A percentile compares a stretch with the other conserved stretches of the same genome.
These are phyloP conservation scores for Aspergillus coremiiformis DNA, from an alignment of 495 filamentous ascomycete genomes.

Conservation along the genomic window DNA sequence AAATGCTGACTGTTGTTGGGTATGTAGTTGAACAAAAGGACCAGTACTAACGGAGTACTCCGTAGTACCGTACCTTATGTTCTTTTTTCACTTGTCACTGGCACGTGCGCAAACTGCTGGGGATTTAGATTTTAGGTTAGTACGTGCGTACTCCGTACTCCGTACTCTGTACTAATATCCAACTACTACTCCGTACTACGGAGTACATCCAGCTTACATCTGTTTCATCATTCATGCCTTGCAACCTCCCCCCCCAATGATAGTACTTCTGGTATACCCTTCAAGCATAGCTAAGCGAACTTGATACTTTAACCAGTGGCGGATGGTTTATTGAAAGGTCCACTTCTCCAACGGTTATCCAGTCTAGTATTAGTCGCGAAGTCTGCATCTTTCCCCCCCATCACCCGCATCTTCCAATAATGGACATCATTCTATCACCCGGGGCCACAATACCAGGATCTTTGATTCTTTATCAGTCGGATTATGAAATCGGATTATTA, in stretches of 20 bases:
- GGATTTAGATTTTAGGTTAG: neutral
- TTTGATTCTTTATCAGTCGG: no score
- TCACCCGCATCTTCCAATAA: slow-evolving; percentile 1
- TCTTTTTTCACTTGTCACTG: neutral
- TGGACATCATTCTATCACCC: neutral
- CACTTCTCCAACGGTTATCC: slow-evolving; percentile 12
- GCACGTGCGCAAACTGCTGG: neutral
- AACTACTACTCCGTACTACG: no score
- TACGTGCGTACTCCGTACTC: neutral
- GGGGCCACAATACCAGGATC: neutral
- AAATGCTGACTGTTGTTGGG: no score
- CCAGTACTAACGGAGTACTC: no score
- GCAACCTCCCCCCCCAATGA: no score
- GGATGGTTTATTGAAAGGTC: neutral
- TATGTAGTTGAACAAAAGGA: neutral
- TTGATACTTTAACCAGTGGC: neutral
- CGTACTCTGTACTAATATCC: no score
- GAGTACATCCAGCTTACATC: no score
- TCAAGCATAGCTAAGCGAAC: neutral
- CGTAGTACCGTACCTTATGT: neutral
- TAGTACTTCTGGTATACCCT: no score
- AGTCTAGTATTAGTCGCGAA: slow-evolving; percentile 12
- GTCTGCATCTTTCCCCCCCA: neutral
- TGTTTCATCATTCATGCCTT: no score
- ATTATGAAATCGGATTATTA: neutral